Percentiles rank a stretch among this genome's conserved stretches.
These are phyloP conservation scores for Telopea speciosissima DNA, from an alignment of 177 flowering plant species.

Conservation along the genomic window DNA sequence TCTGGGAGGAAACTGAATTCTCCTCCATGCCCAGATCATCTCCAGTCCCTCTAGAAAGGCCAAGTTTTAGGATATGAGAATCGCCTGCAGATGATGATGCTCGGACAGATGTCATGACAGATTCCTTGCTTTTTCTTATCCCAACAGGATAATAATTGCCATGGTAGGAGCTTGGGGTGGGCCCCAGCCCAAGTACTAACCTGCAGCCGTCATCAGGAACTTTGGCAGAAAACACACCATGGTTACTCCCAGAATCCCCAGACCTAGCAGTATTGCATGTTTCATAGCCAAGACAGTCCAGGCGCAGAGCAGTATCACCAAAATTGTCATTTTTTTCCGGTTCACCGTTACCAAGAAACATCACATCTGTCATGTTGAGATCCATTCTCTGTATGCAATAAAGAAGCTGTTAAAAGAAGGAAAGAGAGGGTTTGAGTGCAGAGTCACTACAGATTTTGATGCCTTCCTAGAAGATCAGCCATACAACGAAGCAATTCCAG, in stretches of 20 bases:
- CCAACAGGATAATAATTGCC: constrained; percentile 26
- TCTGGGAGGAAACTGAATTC: constrained; percentile 30
- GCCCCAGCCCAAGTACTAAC: constrained; percentile 85
- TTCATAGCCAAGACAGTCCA: constrained; percentile 54
- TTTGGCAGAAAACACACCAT: constrained; percentile 16
- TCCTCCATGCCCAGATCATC: constrained; percentile 27
- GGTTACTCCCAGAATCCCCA: constrained; percentile 18
- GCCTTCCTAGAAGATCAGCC: constrained; percentile 9
- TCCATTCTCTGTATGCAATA: constrained; percentile 34
- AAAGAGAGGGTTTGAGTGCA: constrained; percentile 2
- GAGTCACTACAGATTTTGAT: constrained; percentile 3
- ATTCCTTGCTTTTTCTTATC: constrained; percentile 28
- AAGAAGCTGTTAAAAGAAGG: constrained; percentile 2
- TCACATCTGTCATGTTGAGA: constrained; percentile 28
- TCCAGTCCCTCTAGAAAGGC: constrained; percentile 47
- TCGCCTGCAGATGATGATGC: constrained; percentile 34
- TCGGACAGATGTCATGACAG: constrained; percentile 19
- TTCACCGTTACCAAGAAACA: constrained; percentile 28
- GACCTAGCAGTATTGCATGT: constrained; percentile 23
- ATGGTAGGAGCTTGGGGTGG: constrained; percentile 48
- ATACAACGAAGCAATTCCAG: constrained; percentile 4
- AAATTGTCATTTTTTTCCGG: constrained; percentile 26
- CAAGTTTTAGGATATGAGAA: constrained; percentile 52
- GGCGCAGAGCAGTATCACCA: constrained; percentile 61
- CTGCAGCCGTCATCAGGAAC: constrained; percentile 65